Base-by-base conservation (phyloP, 805 yeast genomes). In the Yarrowia sp. region DNA sequence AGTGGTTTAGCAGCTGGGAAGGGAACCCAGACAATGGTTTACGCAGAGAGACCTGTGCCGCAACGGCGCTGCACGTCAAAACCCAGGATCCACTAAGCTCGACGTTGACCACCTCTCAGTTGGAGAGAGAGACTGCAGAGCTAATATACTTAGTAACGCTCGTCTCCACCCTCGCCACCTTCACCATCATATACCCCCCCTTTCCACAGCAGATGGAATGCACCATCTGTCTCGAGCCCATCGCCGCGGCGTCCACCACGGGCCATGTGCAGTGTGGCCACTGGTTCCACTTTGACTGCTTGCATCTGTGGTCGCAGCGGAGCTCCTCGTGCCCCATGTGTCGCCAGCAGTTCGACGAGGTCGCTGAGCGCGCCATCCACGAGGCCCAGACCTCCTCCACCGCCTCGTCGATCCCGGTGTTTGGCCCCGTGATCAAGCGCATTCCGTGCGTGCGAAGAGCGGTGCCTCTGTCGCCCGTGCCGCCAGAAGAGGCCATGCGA, bases 311-410 rank as follows among this genome's bases (percentile, higher is more conserved):
- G 93, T 76, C 84, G 20, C 75, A 79, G 44, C 80, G 83, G 46
- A 84, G 88, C 30, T 85, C 84, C 73, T 80, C 76, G 70, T 86
- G 90, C 72, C 91, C 91, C 2, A 83, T 86, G 6, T 87, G 91
- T 72, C 83, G 91, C 20, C 72, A 79, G 38, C 77, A 78, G 52
- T 86, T 81, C 68, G 71, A 71, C 49, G 66, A 58, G 50, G 50
- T 58, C 1, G 17, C 36, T 7, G 46, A 55, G 36, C 33, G 61
- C 2, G 38, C 61, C 38, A 20, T 55, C 36, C 19, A 13, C 20
- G 40, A 52, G 43, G 5, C 24, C 34, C 9, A 38, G 15, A 14
- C 34, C 3, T 19, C 58, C 9, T 8, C 33, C 19, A 52, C 58
- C 8, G 33, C 43, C 0, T 52, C 58, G 12, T 14, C 43, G 14